A percentile compares a stretch with the other conserved stretches of the same genome.
Evolutionary conservation across 2,329 filamentous ascomycete species (phyloP).

Genomic region (Apiospora kogelbergensis): DNA sequence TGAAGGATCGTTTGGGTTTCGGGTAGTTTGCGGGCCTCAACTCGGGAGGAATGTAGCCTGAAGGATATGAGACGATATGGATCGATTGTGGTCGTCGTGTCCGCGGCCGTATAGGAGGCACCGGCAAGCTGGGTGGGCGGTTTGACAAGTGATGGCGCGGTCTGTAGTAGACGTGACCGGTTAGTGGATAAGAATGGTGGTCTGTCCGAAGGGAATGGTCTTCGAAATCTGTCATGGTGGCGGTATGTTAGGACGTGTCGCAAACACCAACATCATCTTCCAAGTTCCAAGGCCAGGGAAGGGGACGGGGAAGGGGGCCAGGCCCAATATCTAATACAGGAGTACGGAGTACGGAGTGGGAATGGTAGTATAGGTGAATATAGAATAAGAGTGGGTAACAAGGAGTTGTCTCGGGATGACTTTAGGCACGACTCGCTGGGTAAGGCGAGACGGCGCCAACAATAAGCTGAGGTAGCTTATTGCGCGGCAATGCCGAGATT

Average conservation of each 20-base stretch:
- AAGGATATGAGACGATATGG: constrained; percentile 48
- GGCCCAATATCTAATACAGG: background rate
- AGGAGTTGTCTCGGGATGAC: constrained; percentile 5
- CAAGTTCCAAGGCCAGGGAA: background rate
- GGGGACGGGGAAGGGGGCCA: background rate
- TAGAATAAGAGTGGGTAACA: background rate
- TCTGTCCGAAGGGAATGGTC: constrained; percentile 19
- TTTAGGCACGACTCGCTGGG: constrained; percentile 5
- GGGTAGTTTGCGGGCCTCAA: constrained; percentile 40
- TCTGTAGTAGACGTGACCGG: constrained; percentile 30
- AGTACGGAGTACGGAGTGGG: background rate
- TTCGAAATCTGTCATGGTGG: constrained; percentile 28
- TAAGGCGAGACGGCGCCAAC: background rate
- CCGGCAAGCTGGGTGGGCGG: constrained; percentile 30
- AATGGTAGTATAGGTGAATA: background rate
- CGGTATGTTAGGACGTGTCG: constrained; percentile 22
- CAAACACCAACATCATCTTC: background rate
- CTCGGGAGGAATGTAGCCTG: constrained; percentile 45
- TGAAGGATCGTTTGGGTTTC: constrained; percentile 47
- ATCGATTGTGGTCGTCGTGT: constrained; percentile 52
- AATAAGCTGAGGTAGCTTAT: background rate
- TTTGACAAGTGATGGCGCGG: constrained; percentile 24
- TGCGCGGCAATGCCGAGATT: constrained; percentile 8
- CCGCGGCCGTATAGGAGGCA: constrained; percentile 48
- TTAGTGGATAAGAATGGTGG: constrained; percentile 20